A percentile compares a stretch with the other conserved stretches of the same genome.
Evolutionary conservation across 2,329 filamentous ascomycete genomes (phyloP).

Genomic region (Alternaria incomplexa): DNA sequence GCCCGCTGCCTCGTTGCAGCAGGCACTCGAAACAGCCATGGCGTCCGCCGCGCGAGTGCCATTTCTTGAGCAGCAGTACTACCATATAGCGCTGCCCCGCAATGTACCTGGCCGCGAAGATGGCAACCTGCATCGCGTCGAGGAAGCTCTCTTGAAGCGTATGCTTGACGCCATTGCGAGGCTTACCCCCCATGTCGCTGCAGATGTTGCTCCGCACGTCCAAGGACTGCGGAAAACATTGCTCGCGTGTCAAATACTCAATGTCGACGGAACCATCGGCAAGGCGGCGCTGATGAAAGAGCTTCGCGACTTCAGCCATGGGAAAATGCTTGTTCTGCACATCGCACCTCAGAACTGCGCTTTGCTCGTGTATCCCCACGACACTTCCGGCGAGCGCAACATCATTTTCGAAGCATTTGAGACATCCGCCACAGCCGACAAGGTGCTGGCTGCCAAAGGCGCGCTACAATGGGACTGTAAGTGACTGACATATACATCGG

Average conservation of each 20-base stretch:
- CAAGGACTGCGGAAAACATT: constrained; percentile 22
- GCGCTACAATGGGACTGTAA: constrained; percentile 62
- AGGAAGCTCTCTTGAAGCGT: constrained; percentile 38
- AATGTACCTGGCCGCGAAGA: constrained; percentile 47
- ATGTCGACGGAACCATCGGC: constrained; percentile 31
- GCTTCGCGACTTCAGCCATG: constrained; percentile 15
- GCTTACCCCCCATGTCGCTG: constrained; percentile 17
- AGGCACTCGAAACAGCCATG: constrained; percentile 20
- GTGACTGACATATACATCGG: background rate
- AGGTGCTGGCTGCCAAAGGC: constrained; percentile 59
- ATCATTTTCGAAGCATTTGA: constrained; percentile 68
- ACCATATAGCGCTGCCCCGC: constrained; percentile 50
- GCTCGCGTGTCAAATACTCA: constrained; percentile 23
- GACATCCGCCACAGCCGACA: constrained; percentile 59
- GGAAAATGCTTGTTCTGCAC: constrained; percentile 51
- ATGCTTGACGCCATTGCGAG: constrained; percentile 31
- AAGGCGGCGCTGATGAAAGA: constrained; percentile 28
- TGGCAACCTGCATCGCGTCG: constrained; percentile 29
- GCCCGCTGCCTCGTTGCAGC: constrained; percentile 7
- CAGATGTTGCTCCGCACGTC: constrained; percentile 15
- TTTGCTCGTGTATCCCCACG: constrained; percentile 49
- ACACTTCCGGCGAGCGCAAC: background rate
- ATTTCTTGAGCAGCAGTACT: constrained; percentile 37
- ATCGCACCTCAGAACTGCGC: constrained; percentile 59
- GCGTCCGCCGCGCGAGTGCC: constrained; percentile 7